phyloP scores from a whole-genome alignment of 2,329 filamentous ascomycete genomes.

The Penicillium polonicum region DNA sequence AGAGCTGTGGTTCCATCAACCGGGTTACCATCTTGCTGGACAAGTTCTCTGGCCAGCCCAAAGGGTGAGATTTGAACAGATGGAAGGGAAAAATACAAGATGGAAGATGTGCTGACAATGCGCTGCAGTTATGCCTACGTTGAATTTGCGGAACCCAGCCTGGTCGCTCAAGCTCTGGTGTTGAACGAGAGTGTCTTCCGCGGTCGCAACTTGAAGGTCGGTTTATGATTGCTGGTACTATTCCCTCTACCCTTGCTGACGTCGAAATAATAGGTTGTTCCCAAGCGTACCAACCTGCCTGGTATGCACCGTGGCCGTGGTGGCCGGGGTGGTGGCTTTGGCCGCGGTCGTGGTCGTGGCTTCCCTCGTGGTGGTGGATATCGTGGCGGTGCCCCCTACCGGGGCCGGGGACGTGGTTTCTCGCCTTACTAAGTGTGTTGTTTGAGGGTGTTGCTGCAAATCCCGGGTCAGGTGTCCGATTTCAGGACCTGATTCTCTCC shows the following conservation, averaged over 20 bases:
- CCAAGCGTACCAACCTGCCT: conserved; percentile 94
- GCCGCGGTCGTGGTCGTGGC: conserved; percentile 52
- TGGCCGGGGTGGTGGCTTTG: conserved; percentile 49
- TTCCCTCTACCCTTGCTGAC: neutral
- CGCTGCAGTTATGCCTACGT: conserved; percentile 88
- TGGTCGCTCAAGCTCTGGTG: conserved; percentile 90
- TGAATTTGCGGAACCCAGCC: conserved; percentile 90
- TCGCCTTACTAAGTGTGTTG: conserved; percentile 43
- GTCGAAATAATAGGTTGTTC: conserved; percentile 60
- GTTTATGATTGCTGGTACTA: conserved; percentile 15
- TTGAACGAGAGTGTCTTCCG: conserved; percentile 96
- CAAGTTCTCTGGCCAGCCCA: conserved; percentile 99
- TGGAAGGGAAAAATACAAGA: neutral
- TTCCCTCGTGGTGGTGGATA: conserved; percentile 54
- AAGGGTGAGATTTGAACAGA: conserved; percentile 63
- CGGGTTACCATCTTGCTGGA: conserved; percentile 95
- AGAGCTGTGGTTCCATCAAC: conserved; percentile 96
- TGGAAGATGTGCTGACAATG: conserved; percentile 2
- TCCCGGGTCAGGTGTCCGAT: conserved; percentile 2
- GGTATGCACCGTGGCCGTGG: conserved; percentile 79
- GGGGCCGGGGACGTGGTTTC: conserved; percentile 47
- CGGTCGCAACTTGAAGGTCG: conserved; percentile 90
- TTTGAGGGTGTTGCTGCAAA: conserved; percentile 2
- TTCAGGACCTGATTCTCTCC: neutral
- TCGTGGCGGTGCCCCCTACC: conserved; percentile 51